Conservation (phyloP, 139 green algal genomes). For the Chlorella sp. region DNA sequence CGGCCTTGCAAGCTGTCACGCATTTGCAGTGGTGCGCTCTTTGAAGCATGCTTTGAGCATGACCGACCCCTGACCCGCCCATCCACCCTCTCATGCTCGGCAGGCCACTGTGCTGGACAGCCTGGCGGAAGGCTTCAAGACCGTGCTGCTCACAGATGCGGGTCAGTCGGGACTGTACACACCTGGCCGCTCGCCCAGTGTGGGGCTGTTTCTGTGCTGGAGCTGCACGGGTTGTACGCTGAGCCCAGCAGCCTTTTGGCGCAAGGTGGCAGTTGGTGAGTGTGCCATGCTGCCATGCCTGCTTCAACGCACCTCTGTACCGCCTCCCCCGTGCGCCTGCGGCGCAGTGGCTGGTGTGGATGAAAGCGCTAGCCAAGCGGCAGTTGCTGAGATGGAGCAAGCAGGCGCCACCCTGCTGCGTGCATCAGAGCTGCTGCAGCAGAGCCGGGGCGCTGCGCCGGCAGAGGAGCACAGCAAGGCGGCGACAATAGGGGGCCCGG, state of each 20-base stretch:
- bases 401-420: background rate
- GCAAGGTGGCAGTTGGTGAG: too few species aligned
- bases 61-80: too few species aligned
- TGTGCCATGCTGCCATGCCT: too few species aligned
- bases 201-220: too few species aligned
- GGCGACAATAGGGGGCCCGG: background rate
- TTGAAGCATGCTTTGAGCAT: too few species aligned
- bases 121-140: slow-evolving; percentile 36
- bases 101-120: slow-evolving; percentile 31
- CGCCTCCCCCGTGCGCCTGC: background rate
- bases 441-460: background rate
- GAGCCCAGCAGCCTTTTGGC: too few species aligned
- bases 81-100: too few species aligned
- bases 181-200: too few species aligned
- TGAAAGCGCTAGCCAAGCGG: background rate
- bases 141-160: slow-evolving; percentile 18
- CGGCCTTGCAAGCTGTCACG: too few species aligned
- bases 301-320: too few species aligned
- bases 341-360: background rate
- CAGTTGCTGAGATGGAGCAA: background rate
- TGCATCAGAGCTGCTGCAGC: background rate
- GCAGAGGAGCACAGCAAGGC: background rate
- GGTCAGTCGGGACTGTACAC: background rate
- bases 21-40: too few species aligned
- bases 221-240: too few species aligned